These are phyloP conservation scores for Hypholoma sublateritium DNA, from an alignment of 768 basidiomycete species.

Conservation along the genomic window DNA sequence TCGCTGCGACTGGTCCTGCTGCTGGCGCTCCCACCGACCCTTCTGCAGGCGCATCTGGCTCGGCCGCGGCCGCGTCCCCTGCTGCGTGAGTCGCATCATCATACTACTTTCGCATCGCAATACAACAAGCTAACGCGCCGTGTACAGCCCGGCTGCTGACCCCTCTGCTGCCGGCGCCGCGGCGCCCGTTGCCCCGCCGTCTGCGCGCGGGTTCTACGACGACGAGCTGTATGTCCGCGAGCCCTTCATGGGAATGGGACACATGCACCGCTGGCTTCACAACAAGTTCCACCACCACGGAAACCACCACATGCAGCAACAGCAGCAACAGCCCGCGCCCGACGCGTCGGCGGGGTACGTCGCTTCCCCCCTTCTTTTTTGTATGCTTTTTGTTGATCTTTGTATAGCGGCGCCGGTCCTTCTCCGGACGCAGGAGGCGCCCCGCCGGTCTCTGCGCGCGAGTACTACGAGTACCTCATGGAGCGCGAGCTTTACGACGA, in stretches of 20 bases:
- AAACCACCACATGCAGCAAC: not conserved
- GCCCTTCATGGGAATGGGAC: constrained; percentile 8
- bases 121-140: not conserved
- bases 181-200: not conserved
- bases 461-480: constrained; percentile 7
- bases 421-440: not conserved
- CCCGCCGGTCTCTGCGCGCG: not conserved
- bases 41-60: too few relatives aligned
- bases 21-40: too few relatives aligned
- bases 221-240: constrained; percentile 2
- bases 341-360: not conserved
- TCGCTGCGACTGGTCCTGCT: too few relatives aligned
- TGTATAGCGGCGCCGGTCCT: not conserved
- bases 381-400: not conserved
- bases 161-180: not conserved
- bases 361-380: too few relatives aligned
- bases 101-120: not conserved
- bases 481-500: constrained; percentile 14
- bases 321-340: not conserved
- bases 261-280: not conserved
- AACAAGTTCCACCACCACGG: not conserved
- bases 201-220: not conserved
- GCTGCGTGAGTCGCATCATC: not conserved
- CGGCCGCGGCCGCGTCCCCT: too few relatives aligned
- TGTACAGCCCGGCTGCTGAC: not conserved